These are phyloP conservation scores for Penicillium odoratum DNA, from an alignment of 495 filamentous ascomycete species.

Conservation along the genomic window DNA sequence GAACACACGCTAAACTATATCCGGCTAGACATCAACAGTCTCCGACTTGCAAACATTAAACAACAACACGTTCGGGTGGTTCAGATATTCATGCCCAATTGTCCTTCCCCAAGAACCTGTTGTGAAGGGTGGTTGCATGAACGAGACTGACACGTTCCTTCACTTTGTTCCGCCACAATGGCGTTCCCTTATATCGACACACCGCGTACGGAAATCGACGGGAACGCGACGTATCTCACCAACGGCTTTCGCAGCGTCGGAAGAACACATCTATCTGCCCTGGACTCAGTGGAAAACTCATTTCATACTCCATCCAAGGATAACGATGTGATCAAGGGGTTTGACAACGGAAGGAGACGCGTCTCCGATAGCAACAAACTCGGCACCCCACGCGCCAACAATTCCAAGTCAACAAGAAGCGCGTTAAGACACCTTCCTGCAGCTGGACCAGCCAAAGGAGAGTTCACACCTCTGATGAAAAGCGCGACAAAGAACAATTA, in stretches of 20 bases:
- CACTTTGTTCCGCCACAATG: slow-evolving; percentile 33
- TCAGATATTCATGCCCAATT: slow-evolving; percentile 13
- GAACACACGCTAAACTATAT: slow-evolving; percentile 32
- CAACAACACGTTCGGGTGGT: slow-evolving; percentile 36
- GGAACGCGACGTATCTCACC: slow-evolving; percentile 76
- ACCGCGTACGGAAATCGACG: slow-evolving; percentile 70
- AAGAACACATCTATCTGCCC: slow-evolving; percentile 56
- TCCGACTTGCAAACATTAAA: slow-evolving; percentile 24
- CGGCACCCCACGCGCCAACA: slow-evolving; percentile 68
- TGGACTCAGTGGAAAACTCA: slow-evolving; percentile 80
- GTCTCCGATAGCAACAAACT: slow-evolving; percentile 52
- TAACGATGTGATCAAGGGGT: slow-evolving; percentile 65
- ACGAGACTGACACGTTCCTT: slow-evolving; percentile 14
- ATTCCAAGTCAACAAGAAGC: slow-evolving; percentile 38
- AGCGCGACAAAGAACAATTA: slow-evolving; percentile 82
- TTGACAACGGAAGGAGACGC: slow-evolving; percentile 60
- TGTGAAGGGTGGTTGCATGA: slow-evolving; percentile 34
- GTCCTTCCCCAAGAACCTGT: slow-evolving; percentile 8
- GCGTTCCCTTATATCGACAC: slow-evolving; percentile 67
- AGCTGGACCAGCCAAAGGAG: slow-evolving; percentile 59
- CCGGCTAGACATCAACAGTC: slow-evolving; percentile 48
- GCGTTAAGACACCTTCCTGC: slow-evolving; percentile 67
- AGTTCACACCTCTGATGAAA: slow-evolving; percentile 93
- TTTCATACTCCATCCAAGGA: slow-evolving; percentile 84
- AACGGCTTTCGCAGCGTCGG: slow-evolving; percentile 52